These are phyloP conservation scores for Isatis tinctoria DNA, from an alignment of 345 rosid species.

Conservation along the genomic window DNA sequence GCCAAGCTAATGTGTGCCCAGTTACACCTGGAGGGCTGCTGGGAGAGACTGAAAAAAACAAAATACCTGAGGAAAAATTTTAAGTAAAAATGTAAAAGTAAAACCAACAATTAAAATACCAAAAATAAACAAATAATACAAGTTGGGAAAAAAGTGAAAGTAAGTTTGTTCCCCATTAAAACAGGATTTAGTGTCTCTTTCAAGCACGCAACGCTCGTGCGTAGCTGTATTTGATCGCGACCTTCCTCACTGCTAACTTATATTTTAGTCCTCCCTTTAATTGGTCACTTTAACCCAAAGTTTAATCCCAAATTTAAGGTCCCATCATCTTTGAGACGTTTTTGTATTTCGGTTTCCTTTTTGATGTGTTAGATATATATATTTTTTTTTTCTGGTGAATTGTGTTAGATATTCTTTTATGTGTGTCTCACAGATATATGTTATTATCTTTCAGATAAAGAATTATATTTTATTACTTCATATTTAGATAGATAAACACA, in stretches of 20 bases:
- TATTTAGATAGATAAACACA: constrained; percentile 1
- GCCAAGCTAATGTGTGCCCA: constrained; percentile 20
- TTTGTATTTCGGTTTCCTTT: background rate
- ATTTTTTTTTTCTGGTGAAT: no score
- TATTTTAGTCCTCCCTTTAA: background rate
- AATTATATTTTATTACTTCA: background rate
- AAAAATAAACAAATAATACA: background rate
- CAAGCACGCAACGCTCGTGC: constrained; percentile 28
- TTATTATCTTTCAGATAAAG: background rate
- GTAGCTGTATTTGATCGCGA: constrained; percentile 28
- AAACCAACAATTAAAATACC: background rate
- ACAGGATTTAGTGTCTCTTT: constrained; percentile 23
- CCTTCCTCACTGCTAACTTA: background rate
- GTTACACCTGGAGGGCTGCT: constrained; percentile 30
- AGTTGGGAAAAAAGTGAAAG: constrained; percentile 10
- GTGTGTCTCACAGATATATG: background rate
- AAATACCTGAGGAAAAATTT: background rate
- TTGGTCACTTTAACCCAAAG: background rate
- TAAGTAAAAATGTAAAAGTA: background rate
- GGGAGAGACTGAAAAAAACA: constrained; percentile 6
- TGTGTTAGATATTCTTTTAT: background rate
- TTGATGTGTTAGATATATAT: background rate
- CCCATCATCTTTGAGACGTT: background rate
- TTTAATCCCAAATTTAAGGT: constrained; percentile 9
- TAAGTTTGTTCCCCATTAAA: constrained; percentile 8